Percentiles rank a stretch among this genome's conserved stretches.
These are phyloP conservation scores for Cucumis cinereus DNA, from an alignment of 306 rosid species.

Conservation along the genomic window DNA sequence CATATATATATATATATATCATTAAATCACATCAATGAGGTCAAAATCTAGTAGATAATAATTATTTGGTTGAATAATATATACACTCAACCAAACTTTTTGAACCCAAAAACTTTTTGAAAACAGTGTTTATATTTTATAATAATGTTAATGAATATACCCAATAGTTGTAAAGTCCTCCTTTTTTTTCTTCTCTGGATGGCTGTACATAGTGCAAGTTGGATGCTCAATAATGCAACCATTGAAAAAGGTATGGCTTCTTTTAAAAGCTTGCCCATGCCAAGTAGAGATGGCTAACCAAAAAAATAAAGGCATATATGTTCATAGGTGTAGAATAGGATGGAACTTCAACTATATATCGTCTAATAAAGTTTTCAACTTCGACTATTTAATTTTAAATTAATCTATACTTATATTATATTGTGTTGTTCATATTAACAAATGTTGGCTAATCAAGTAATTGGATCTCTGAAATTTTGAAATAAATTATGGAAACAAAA, in stretches of 20 bases:
- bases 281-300: background rate
- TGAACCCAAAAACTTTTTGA: background rate
- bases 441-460: too few species aligned
- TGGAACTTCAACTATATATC: background rate
- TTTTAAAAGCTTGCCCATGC: background rate
- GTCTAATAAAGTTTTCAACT: background rate
- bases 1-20: background rate
- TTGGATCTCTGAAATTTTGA: too few species aligned
- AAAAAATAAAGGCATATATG: background rate
- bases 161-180: background rate
- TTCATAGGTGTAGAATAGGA: background rate
- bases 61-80: background rate
- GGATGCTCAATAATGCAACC: background rate
- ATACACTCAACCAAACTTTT: background rate
- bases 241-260: background rate
- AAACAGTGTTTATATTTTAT: background rate
- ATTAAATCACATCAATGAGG: background rate
- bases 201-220: background rate
- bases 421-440: too few species aligned
- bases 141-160: background rate
- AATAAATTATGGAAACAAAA: too few species aligned
- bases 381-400: too few species aligned
- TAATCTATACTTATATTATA: too few species aligned
- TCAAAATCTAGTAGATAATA: background rate
- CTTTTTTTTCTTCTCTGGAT: background rate